Percentiles rank a stretch among this genome's conserved stretches.
These are phyloP conservation scores for Aspergillus arachidicola DNA, from an alignment of 2,329 filamentous ascomycete species.

Conservation along the genomic window DNA sequence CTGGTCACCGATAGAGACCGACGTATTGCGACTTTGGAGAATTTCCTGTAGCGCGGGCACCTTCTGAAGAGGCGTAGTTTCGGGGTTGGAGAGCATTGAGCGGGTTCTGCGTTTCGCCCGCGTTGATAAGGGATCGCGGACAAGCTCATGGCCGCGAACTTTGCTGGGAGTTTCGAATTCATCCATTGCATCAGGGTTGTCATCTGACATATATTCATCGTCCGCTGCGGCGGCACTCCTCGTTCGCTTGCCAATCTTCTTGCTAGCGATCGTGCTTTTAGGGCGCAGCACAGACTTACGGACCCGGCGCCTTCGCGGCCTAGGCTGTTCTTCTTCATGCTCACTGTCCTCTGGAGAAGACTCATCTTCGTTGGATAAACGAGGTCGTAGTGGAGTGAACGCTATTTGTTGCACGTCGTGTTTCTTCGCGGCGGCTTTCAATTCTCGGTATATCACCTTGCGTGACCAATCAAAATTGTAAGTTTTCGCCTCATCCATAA, in stretches of 20 bases:
- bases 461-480: constrained; percentile 43
- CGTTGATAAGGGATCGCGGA: constrained; percentile 36
- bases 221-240: constrained; percentile 31
- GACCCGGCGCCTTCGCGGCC: constrained; percentile 31
- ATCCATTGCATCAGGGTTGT: constrained; percentile 33
- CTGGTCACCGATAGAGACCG: constrained; percentile 18
- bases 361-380: constrained; percentile 28
- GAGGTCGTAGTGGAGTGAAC: constrained; percentile 38
- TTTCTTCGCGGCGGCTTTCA: constrained; percentile 37
- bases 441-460: constrained; percentile 45
- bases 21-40: constrained; percentile 26
- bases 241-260: constrained; percentile 46
- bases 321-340: constrained; percentile 25
- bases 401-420: constrained; percentile 30
- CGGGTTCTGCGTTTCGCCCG: constrained; percentile 32
- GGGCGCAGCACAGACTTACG: constrained; percentile 50
- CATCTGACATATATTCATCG: constrained; percentile 30
- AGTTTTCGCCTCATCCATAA: constrained; percentile 41
- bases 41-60: constrained; percentile 31
- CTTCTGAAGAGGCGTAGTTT: constrained; percentile 25
- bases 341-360: constrained; percentile 37
- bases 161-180: constrained; percentile 39
- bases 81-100: constrained; percentile 33
- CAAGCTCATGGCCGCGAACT: constrained; percentile 34
- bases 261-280: constrained; percentile 42